A percentile compares a stretch with the other conserved stretches of the same genome.
These are phyloP conservation scores for Fomitopsis pulvina DNA, from an alignment of 768 basidiomycete genomes.

Conservation along the genomic window DNA sequence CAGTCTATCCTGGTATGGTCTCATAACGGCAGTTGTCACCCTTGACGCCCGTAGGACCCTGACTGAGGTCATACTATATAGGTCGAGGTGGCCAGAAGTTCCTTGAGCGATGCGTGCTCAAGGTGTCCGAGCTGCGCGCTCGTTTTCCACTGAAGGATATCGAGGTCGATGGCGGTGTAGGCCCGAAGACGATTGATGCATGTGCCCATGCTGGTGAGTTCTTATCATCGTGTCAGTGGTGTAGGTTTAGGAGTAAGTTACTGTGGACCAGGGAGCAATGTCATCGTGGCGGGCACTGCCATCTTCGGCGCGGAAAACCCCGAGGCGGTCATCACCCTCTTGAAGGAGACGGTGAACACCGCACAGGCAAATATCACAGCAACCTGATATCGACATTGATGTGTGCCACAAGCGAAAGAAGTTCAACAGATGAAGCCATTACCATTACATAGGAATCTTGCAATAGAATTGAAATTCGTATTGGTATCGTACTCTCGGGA, in stretches of 20 bases:
- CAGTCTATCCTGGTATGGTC: conserved; percentile 78
- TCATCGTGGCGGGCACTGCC: conserved; percentile 96
- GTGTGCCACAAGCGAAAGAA: not conserved
- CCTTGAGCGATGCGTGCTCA: conserved; percentile 84
- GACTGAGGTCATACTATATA: conserved; percentile 19
- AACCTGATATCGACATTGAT: conserved; percentile 1
- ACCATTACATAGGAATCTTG: not conserved
- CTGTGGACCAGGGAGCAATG: conserved; percentile 73
- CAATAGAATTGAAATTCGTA: not conserved
- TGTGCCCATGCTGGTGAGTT: conserved; percentile 83
- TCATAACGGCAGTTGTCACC: not conserved
- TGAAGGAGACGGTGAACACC: conserved; percentile 65
- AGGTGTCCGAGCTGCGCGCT: conserved; percentile 83
- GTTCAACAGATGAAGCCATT: not conserved
- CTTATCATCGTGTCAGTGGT: conserved; percentile 4
- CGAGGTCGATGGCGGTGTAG: conserved; percentile 98
- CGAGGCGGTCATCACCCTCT: conserved; percentile 61
- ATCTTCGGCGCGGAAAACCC: conserved; percentile 83
- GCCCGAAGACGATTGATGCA: conserved; percentile 76
- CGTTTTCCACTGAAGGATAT: conserved; percentile 95
- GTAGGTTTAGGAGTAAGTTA: conserved; percentile 2
- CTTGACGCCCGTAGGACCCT: not conserved
- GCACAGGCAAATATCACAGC: conserved; percentile 48
- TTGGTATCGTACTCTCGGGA: not conserved
- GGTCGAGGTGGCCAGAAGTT: conserved; percentile 97